A percentile compares a stretch with the other conserved stretches of the same genome.
Conservation (phyloP, 176 grass and related monocot genomes). For the Juncus inflexus region DNA sequence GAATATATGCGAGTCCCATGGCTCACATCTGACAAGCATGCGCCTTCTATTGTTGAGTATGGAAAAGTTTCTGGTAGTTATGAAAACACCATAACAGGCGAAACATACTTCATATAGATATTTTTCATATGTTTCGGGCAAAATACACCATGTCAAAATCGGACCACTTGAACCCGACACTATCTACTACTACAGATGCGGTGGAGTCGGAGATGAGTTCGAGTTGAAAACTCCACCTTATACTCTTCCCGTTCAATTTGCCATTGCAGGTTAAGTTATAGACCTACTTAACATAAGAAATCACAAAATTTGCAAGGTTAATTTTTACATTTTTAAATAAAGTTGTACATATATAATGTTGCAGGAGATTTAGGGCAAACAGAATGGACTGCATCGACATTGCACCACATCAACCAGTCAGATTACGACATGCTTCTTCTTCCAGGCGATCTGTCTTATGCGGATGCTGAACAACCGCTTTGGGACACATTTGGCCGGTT, state of each 20-base stretch:
- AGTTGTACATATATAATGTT: slow-evolving; percentile 4
- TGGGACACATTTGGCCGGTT: slow-evolving; percentile 91
- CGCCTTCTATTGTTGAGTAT: slow-evolving; percentile 57
- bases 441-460: slow-evolving; percentile 86
- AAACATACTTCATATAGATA: slow-evolving; percentile 73
- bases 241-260: slow-evolving; percentile 66
- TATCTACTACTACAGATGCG: slow-evolving; percentile 84
- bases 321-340: not conserved
- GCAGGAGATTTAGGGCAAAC: slow-evolving; percentile 86
- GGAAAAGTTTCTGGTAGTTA: slow-evolving; percentile 44
- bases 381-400: slow-evolving; percentile 86
- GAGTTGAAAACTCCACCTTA: slow-evolving; percentile 61
- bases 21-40: slow-evolving; percentile 63
- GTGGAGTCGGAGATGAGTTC: slow-evolving; percentile 51
- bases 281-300: not conserved
- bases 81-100: slow-evolving; percentile 44
- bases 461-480: slow-evolving; percentile 67
- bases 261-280: slow-evolving; percentile 30
- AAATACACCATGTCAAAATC: slow-evolving; percentile 88
- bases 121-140: slow-evolving; percentile 79
- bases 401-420: slow-evolving; percentile 43
- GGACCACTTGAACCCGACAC: slow-evolving; percentile 57
- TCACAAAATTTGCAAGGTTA: not conserved
- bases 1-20: slow-evolving; percentile 57
- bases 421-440: slow-evolving; percentile 77